phyloP scores from a whole-genome alignment of 179 eudicot genomes.

The Corrigiola litoralis region DNA sequence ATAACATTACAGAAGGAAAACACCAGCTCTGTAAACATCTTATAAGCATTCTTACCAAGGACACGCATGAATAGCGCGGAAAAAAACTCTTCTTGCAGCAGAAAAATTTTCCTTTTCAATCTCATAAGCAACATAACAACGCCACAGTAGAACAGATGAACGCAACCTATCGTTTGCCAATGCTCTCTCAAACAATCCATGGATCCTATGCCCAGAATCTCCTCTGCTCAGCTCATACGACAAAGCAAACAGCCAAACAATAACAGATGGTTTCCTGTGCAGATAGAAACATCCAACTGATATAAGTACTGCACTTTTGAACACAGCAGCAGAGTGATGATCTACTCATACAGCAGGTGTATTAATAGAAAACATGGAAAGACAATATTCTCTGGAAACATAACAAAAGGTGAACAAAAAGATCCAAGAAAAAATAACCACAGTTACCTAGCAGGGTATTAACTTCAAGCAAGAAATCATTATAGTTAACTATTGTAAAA shows the following conservation, averaged over 20 bases:
- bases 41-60: conserved; percentile 57
- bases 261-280: conserved; percentile 76
- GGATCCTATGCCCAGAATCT: conserved; percentile 69
- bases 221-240: conserved; percentile 70
- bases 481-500: too few species aligned
- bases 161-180: conserved; percentile 54
- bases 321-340: not conserved
- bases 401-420: too few species aligned
- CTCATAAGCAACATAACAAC: conserved; percentile 80
- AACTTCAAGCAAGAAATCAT: too few species aligned
- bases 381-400: too few species aligned
- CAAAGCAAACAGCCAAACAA: conserved; percentile 65
- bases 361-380: too few species aligned
- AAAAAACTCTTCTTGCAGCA: conserved; percentile 80
- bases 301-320: not conserved
- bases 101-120: conserved; percentile 43
- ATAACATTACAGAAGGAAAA: not conserved
- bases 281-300: not conserved
- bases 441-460: too few species aligned
- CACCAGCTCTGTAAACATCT: not conserved
- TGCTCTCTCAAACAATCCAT: conserved; percentile 81
- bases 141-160: conserved; percentile 70
- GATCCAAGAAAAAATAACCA: too few species aligned
- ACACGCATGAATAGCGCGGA: conserved; percentile 95
- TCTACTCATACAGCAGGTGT: too few species aligned